Conservation (phyloP, 257 asterid species). For the Fraxinus quadrangulata region DNA sequence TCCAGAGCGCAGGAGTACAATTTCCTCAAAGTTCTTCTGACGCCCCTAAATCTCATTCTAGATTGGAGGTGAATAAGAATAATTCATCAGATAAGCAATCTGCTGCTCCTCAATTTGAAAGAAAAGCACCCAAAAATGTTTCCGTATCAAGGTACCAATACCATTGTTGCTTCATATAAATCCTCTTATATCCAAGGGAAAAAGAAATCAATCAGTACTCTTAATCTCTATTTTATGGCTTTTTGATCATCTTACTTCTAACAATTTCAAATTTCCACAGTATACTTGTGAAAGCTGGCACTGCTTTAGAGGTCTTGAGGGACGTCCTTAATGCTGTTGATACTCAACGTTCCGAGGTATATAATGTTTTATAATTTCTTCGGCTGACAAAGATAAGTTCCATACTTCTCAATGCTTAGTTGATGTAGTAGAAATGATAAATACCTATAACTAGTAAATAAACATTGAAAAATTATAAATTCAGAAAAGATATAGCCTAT, state of each 20-base stretch:
- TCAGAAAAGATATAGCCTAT: neutral
- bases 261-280: constrained; percentile 38
- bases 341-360: constrained; percentile 77
- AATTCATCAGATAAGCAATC: constrained; percentile 42
- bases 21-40: constrained; percentile 69
- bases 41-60: constrained; percentile 44
- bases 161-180: constrained; percentile 9
- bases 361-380: constrained; percentile 17
- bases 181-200: neutral
- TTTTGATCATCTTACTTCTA: neutral
- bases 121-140: constrained; percentile 40
- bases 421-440: neutral
- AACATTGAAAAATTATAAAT: neutral
- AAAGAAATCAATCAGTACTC: neutral
- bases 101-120: constrained; percentile 47
- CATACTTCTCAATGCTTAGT: neutral
- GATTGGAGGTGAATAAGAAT: constrained; percentile 37
- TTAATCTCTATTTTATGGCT: neutral
- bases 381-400: constrained; percentile 1
- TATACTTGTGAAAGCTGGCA: constrained; percentile 81
- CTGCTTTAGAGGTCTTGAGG: constrained; percentile 85
- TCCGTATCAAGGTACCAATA: constrained; percentile 86
- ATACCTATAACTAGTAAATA: neutral
- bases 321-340: constrained; percentile 83
- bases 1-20: constrained; percentile 92